Evolutionary conservation across 1,284 basidiomycete genomes (phyloP), one percentile per base, ranked within the genome.

Genomic region (Apiotrichum akiyoshidainum): DNA sequence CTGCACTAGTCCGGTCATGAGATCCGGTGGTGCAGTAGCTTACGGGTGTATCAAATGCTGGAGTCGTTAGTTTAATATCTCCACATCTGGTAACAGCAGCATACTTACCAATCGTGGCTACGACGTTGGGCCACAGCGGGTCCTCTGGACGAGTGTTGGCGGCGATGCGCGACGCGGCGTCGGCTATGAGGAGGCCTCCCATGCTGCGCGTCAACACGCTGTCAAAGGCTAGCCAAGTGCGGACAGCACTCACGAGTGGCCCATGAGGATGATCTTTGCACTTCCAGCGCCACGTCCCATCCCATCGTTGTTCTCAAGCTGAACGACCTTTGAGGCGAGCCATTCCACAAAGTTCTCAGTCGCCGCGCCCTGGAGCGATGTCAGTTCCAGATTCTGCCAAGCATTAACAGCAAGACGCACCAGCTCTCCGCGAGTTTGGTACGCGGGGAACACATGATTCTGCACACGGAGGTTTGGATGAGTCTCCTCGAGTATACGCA

Each of bases 41-140:
- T 35, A 90, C 90, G 9, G 92, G 94, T 1, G 94, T 95, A 71
- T 97, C 94, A 71, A 88, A 96, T 1, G 93, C 89, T 58, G 91
- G 26, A 31, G 57, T 40, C 4, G 13, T n/a, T 5, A 12, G 40
- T 44, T 44, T 17, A 31, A 8, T 33, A 42, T 4, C n/a, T 17
- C 31, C 26, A 45, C 21, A 6, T 13, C 10, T 19, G 17, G 26
- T 12, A 2, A 33, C 22, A 8, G 13, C 21, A 13, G 2, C 16
- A n/a, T 19, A 64, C 68, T 55, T 55, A 74, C 71, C 73, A 13
- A 76, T 55, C 8, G 76, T 64, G 0, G 70, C 73, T 1, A 78
- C 69, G 11, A 78, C 65, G 19, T 68, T 68, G 1, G 77, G 77
- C 77, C 77, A 78, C 61, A 73, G 68, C n/a, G 67, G 65, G 42